A percentile compares a stretch with the other conserved stretches of the same genome.
Evolutionary conservation across 2,329 filamentous ascomycete species (phyloP).

Genomic region (Colletotrichum magnum): DNA sequence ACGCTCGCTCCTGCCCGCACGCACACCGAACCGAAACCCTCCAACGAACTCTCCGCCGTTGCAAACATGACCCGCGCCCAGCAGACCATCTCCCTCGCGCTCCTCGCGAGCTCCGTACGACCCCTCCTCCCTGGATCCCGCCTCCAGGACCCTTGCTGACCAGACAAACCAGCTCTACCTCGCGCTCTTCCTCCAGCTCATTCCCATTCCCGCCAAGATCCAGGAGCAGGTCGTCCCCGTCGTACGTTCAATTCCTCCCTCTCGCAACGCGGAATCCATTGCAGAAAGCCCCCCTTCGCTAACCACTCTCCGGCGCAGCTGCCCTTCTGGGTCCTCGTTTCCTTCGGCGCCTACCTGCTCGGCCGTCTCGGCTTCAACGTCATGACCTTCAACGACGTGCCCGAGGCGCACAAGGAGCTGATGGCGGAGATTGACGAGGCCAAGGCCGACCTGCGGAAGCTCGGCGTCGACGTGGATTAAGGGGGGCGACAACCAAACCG

Average conservation of each 20-base stretch:
- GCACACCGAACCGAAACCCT: background rate
- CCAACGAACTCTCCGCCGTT: background rate
- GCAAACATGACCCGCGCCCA: slow-evolving; percentile 90
- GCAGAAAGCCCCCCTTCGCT: slow-evolving; percentile 8
- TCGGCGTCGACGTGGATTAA: slow-evolving; percentile 85
- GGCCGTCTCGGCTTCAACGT: slow-evolving; percentile 93
- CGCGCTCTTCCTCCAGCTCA: slow-evolving; percentile 84
- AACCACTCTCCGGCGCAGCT: slow-evolving; percentile 68
- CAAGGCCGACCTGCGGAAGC: slow-evolving; percentile 78
- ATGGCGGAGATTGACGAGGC: slow-evolving; percentile 87
- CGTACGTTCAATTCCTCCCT: slow-evolving; percentile 68
- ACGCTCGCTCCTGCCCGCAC: background rate
- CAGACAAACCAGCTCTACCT: slow-evolving; percentile 81
- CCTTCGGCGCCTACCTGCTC: slow-evolving; percentile 92
- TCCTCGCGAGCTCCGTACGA: slow-evolving; percentile 89
- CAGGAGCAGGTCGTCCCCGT: slow-evolving; percentile 91
- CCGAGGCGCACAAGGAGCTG: slow-evolving; percentile 89
- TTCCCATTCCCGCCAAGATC: slow-evolving; percentile 83
- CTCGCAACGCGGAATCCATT: background rate
- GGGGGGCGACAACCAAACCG: background rate
- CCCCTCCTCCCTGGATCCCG: slow-evolving; percentile 16
- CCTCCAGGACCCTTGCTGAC: slow-evolving; percentile 40
- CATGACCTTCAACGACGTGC: slow-evolving; percentile 96
- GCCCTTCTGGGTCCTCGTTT: slow-evolving; percentile 92
- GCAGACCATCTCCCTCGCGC: slow-evolving; percentile 89